These are phyloP conservation scores for Annulohypoxylon maeteangense DNA, from an alignment of 495 filamentous ascomycete genomes.

Conservation along the genomic window DNA sequence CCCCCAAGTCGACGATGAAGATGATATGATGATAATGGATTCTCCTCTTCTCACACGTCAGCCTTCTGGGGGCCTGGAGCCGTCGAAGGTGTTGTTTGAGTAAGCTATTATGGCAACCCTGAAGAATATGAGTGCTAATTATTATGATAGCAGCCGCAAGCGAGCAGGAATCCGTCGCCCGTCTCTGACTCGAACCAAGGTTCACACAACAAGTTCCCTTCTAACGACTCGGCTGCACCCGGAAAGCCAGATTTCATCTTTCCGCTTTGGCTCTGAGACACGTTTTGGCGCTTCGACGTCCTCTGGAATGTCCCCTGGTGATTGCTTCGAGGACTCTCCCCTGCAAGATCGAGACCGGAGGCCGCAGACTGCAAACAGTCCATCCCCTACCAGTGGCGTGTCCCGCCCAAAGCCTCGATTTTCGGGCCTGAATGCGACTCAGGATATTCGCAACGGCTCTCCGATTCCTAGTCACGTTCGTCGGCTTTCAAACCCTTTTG, in stretches of 20 bases:
- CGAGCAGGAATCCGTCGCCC: constrained; percentile 69
- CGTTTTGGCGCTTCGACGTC: constrained; percentile 51
- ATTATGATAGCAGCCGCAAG: constrained; percentile 58
- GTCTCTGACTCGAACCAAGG: constrained; percentile 69
- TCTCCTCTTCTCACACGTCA: constrained; percentile 60
- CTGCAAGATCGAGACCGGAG: constrained; percentile 75
- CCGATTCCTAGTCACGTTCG: constrained; percentile 75
- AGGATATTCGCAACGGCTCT: constrained; percentile 71
- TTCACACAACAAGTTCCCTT: constrained; percentile 63
- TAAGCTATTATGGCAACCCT: constrained; percentile 46
- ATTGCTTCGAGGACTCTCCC: constrained; percentile 83
- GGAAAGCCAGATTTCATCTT: constrained; percentile 75
- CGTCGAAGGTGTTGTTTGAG: constrained; percentile 60
- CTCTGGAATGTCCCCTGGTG: constrained; percentile 73
- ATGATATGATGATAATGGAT: constrained; percentile 59
- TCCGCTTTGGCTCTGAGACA: constrained; percentile 76
- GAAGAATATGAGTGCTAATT: constrained; percentile 18
- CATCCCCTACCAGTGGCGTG: constrained; percentile 60
- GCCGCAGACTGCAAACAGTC: constrained; percentile 65
- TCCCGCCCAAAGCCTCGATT: constrained; percentile 72
- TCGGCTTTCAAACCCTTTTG: constrained; percentile 74
- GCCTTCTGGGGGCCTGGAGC: constrained; percentile 60
- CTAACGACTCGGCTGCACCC: constrained; percentile 53
- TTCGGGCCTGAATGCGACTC: constrained; percentile 54
- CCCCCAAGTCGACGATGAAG: constrained; percentile 60